These are phyloP conservation scores for Curvularia sp. DNA, from an alignment of 2,329 filamentous ascomycete genomes.

Conservation along the genomic window DNA sequence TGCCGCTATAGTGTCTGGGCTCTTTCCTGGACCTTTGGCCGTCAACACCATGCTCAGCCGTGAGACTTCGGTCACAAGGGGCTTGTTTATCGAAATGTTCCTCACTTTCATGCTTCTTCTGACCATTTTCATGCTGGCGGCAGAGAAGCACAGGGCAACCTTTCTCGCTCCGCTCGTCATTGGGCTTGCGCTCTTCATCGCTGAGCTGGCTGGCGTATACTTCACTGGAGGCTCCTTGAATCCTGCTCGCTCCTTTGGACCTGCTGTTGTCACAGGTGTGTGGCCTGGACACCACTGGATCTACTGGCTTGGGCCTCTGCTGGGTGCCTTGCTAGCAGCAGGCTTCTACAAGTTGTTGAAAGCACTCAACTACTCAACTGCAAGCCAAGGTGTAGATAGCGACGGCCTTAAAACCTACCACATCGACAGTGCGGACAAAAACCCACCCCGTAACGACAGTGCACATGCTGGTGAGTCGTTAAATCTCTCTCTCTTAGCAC, in stretches of 20 bases:
- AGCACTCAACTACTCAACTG: constrained; percentile 59
- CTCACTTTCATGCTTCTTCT: constrained; percentile 59
- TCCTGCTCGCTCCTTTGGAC: constrained; percentile 59
- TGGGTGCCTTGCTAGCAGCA: constrained; percentile 57
- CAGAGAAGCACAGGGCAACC: constrained; percentile 52
- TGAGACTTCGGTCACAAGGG: constrained; percentile 54
- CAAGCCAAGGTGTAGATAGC: constrained; percentile 58
- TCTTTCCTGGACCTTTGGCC: constrained; percentile 56
- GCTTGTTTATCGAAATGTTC: constrained; percentile 61
- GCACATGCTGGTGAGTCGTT: background rate
- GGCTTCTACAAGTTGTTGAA: constrained; percentile 60
- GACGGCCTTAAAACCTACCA: constrained; percentile 52
- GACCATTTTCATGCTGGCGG: constrained; percentile 57
- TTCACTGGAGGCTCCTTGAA: constrained; percentile 59
- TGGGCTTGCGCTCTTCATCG: constrained; percentile 56
- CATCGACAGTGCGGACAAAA: constrained; percentile 19
- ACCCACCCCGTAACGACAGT: background rate
- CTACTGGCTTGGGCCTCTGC: constrained; percentile 59
- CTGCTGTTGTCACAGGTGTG: constrained; percentile 53
- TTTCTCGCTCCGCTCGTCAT: constrained; percentile 54
- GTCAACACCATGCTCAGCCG: constrained; percentile 56
- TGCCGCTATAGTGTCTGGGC: constrained; percentile 53
- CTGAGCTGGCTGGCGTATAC: constrained; percentile 56
- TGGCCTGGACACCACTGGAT: constrained; percentile 60
- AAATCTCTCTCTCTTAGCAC: background rate